Evolutionary conservation across 2,329 filamentous ascomycete genomes (phyloP), one percentile per base, ranked within the genome.

Genomic region (Xenoacremonium recifei): DNA sequence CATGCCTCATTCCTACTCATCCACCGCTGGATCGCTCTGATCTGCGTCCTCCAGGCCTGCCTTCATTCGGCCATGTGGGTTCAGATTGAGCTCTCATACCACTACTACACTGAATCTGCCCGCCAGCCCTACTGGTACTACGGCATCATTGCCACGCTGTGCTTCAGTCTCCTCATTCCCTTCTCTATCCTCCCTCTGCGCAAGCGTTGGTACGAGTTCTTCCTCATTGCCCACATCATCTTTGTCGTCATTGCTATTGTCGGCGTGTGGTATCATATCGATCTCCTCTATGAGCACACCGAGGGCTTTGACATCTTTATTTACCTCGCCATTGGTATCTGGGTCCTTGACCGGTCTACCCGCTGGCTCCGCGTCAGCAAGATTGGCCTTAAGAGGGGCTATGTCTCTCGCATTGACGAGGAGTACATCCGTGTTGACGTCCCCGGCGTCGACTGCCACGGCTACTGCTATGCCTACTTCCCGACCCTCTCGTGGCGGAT

Each of bases 1-100:
- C 68, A 74, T 45, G 65, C 66, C 0, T 77, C 75, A 0, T 77
- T 64, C 39, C 45, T 77, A 3, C 53, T 77, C 0, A 58, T 77
- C 0, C 75, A 79, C 46, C 64, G 73, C 10, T 77, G 71, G 71
- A 57, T 73, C 2, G 74, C 72, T 1, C 57, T 65, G 17, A 59
- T 78, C 6, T 67, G 62, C 19, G 65, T 66, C 2, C 33, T 76
- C 0, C 65, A 80, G 35, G 70, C 67, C 1, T 53, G 68, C 7
- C 34, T 78, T 0, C 76, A 80, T 55, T 69, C 66, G 1, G 55
- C 70, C n/a, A 52, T 73, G 13, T 65, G 62, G 25, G 59, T 76
- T 0, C 49, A 59, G 3, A 47, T 64, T 0, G 66, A 68, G 45
- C 48, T 60, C 5, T 51, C 53, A 5, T 34, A 29, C 3, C 56